These are phyloP conservation scores for Aureobasidium vineae DNA, from an alignment of 2,329 filamentous ascomycete genomes.

Conservation along the genomic window DNA sequence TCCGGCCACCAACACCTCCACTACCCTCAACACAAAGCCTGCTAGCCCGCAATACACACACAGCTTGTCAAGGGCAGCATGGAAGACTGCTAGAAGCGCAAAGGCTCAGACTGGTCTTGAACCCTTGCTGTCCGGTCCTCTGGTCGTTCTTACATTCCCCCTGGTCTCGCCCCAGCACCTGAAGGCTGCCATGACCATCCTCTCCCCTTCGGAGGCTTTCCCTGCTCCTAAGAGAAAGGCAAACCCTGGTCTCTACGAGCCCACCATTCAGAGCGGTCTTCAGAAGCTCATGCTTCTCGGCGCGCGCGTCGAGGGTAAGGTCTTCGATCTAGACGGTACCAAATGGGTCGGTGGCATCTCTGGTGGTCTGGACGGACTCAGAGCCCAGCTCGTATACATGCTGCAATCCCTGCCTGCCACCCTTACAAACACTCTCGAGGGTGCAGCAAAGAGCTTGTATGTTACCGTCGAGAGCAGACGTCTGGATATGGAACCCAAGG, in stretches of 20 bases:
- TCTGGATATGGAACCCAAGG: constrained; percentile 65
- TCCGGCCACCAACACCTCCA: constrained; percentile 39
- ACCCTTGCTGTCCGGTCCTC: constrained; percentile 75
- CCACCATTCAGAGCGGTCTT: constrained; percentile 72
- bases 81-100: constrained; percentile 49
- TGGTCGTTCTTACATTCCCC: constrained; percentile 78
- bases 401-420: constrained; percentile 77
- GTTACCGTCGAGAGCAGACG: constrained; percentile 81
- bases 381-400: constrained; percentile 76
- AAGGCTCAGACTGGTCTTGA: constrained; percentile 62
- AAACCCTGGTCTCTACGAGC: constrained; percentile 79
- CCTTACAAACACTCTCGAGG: constrained; percentile 75
- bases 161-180: constrained; percentile 79
- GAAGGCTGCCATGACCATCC: constrained; percentile 73
- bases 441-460: constrained; percentile 77
- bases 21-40: constrained; percentile 36
- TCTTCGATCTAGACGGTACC: constrained; percentile 72
- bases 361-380: constrained; percentile 75
- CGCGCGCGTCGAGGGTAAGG: constrained; percentile 78
- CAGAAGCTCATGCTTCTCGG: constrained; percentile 86
- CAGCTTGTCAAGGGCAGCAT: constrained; percentile 57
- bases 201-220: constrained; percentile 71
- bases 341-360: constrained; percentile 74
- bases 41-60: constrained; percentile 59
- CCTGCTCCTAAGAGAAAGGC: constrained; percentile 73